Conservation (phyloP, 2,329 filamentous ascomycete species). For the Emericellopsis atlantica region DNA sequence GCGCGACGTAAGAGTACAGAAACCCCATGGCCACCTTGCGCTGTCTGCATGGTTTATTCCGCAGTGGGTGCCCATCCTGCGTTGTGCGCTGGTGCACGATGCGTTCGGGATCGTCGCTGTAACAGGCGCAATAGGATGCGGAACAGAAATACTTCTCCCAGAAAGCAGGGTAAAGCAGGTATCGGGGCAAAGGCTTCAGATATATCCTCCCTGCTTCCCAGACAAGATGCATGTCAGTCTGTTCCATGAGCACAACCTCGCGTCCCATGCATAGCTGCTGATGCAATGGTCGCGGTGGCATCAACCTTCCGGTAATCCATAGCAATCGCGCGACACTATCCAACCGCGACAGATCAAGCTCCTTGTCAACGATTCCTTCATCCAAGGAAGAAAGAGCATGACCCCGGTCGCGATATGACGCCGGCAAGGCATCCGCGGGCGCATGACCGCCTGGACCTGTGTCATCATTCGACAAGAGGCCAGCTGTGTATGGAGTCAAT, state of each 20-base stretch:
- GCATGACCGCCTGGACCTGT: no score
- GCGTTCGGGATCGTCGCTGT: no score
- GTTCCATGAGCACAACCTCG: conserved; percentile 9
- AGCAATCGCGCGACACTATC: conserved; percentile 4
- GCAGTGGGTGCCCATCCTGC: not conserved
- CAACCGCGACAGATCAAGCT: not conserved
- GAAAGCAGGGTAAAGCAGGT: conserved; percentile 11
- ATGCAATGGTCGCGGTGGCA: conserved; percentile 11
- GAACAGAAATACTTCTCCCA: conserved; percentile 6
- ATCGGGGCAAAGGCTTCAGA: conserved; percentile 15
- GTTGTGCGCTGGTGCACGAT: no score
- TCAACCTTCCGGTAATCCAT: conserved; percentile 12
- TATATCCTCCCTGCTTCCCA: conserved; percentile 10
- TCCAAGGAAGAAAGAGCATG: not conserved
- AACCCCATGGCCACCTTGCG: not conserved
- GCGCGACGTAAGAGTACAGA: not conserved
- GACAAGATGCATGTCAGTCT: conserved; percentile 12
- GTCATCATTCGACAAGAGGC: no score
- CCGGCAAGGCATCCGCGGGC: not conserved
- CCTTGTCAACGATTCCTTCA: not conserved
- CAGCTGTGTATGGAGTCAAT: no score
- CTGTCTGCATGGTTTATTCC: not conserved
- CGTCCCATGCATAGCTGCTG: conserved; percentile 10
- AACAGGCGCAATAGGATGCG: not conserved
- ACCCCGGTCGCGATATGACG: not conserved